Base-by-base conservation (phyloP, 345 rosid species). In the Salix brachista region DNA sequence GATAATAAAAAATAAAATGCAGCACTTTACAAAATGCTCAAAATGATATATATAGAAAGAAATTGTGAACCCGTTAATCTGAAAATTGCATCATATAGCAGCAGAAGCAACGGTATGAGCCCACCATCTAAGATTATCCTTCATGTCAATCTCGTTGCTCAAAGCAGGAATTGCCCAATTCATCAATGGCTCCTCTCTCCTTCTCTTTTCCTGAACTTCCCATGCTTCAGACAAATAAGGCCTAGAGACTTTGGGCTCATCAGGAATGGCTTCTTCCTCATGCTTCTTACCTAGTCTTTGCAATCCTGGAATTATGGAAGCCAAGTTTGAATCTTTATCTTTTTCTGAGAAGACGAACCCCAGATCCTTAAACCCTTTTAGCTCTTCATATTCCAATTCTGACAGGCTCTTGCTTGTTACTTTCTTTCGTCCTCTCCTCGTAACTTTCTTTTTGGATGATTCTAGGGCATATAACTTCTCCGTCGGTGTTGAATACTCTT, bases 191-290 rank as follows among this genome's bases (percentile, higher is more conserved):
- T 83, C 80, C 73, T 87, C 83, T 69, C 71, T 83, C 80, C 65
- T 84, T 21, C 58, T 76, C 82, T 72, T 80, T 17, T 86, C 88
- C 76, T 62, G 64, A 78, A 60, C 83, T 18, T 85, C 93, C 98
- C 98, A 94, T n/a, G 96, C 89, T 84, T 92, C 97, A 4, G 94
- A 92, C 16, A 94, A 84, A 77, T 94, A 94, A 32, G 98, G 94
- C 80, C 97, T 91, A 7, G 83, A 50, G 72, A 89, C 80, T 64
- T 39, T 71, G 11, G 74, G 21, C 26, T 82, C 78, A 21, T 84
- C 77, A 34, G 30, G 6, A 3, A 11, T 28, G 16, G 84, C 21
- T 46, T 77, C 84, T 65, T 85, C 84, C 18, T 39, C 78, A 4
- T 77, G 84, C 18, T 75, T 82, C 77, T 73, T 88, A 16, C 89